Percentiles rank a stretch among this genome's conserved stretches.
Evolutionary conservation across 2,329 filamentous ascomycete genomes (phyloP).

Genomic region (Lojkania enalia): DNA sequence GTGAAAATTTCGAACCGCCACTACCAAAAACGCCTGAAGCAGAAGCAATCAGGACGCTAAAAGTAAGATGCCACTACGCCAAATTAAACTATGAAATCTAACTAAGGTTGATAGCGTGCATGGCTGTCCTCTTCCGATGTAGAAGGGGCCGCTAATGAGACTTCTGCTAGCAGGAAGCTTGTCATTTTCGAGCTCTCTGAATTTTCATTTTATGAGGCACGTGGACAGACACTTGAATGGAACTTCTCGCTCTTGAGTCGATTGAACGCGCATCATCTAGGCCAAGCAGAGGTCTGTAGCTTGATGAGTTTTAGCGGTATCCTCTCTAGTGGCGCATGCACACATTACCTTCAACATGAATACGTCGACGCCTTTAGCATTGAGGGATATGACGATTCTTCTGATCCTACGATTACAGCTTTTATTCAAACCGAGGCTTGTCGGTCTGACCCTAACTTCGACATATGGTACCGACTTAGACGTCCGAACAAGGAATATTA

Average conservation of each 20-base stretch:
- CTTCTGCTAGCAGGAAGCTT: background rate
- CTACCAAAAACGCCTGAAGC: background rate
- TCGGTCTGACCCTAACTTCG: constrained; percentile 22
- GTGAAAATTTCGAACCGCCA: background rate
- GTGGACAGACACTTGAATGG: constrained; percentile 27
- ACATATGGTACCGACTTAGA: constrained; percentile 67
- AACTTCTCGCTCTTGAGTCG: constrained; percentile 54
- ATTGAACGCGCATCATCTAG: background rate
- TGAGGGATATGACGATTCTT: background rate
- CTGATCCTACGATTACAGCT: constrained; percentile 54
- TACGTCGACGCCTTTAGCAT: background rate
- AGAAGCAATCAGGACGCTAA: background rate
- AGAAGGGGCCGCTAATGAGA: background rate
- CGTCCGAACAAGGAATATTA: constrained; percentile 63
- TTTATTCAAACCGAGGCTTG: constrained; percentile 63
- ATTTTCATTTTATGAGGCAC: background rate
- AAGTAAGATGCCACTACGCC: background rate
- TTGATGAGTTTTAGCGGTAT: background rate
- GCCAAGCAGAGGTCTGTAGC: background rate
- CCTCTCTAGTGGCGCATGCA: background rate
- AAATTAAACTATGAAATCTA: background rate
- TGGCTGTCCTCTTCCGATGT: background rate
- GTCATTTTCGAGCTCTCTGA: background rate
- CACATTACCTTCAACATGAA: background rate
- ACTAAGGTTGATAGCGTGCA: background rate